Evolutionary conservation across 441 rosid species (phyloP).

Genomic region (Pelargonium cotyledonis): DNA sequence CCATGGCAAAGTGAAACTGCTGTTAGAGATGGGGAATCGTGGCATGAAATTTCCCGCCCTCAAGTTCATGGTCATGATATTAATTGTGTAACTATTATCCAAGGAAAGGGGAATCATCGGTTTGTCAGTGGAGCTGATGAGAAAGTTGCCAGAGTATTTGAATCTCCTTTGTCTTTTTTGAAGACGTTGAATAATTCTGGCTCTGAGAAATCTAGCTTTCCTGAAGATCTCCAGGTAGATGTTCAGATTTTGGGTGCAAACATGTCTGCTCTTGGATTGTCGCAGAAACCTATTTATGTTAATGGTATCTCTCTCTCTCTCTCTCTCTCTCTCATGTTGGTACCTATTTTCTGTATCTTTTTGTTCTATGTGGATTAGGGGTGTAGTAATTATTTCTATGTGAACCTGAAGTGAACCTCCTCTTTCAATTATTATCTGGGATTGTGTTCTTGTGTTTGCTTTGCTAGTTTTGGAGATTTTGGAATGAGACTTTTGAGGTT

Average conservation of each 20-base stretch:
- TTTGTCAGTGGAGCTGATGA: conserved; percentile 95
- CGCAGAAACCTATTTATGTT: conserved; percentile 84
- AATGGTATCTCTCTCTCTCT: conserved; percentile 40
- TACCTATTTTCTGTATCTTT: not conserved
- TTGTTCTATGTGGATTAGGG: not conserved
- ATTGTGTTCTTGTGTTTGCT: no score
- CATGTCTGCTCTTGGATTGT: conserved; percentile 94
- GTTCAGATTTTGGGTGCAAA: conserved; percentile 86
- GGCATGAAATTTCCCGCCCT: conserved; percentile 96
- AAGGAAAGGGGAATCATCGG: conserved; percentile 81
- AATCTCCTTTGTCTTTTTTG: conserved; percentile 81
- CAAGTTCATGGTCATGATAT: conserved; percentile 98
- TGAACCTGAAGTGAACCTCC: no score
- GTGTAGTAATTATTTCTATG: no score
- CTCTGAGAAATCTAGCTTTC: conserved; percentile 38
- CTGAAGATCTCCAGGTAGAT: conserved; percentile 48
- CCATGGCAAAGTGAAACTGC: conserved; percentile 58
- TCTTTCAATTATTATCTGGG: no score
- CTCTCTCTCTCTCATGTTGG: not conserved
- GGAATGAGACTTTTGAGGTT: no score
- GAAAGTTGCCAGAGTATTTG: conserved; percentile 93
- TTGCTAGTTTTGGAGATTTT: no score
- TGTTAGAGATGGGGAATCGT: conserved; percentile 33
- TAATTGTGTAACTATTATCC: conserved; percentile 69
- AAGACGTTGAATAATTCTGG: conserved; percentile 67